Evolutionary conservation across 805 yeast species (phyloP), one percentile per base, ranked within the genome.

Genomic region (Saccharomyces jurei): DNA sequence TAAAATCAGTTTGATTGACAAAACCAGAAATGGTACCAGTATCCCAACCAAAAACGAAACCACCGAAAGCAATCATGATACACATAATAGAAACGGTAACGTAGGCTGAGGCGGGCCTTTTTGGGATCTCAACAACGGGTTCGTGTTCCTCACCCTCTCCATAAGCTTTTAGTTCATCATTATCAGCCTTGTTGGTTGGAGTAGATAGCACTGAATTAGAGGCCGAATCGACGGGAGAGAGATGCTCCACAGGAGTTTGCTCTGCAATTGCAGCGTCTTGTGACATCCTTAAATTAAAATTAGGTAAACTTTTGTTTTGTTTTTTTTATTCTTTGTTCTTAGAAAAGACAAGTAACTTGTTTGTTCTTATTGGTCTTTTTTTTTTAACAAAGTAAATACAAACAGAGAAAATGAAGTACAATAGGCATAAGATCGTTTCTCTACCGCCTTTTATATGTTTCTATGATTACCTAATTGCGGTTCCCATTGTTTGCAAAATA

Each of bases 21-120:
- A 85, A 83, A 57, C 89, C 89, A 21, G 87, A 81, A 66, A 85
- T 83, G 58, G 90, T 84, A 76, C 90, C 90, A 49, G 88, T 83
- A 73, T 84, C 89, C 78, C 84, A 84, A 59, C 89, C 89, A 64
- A 82, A 85, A 46, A 63, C 57, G 83, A 81, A 80, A 50, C 69
- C 69, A 60, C 69, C 69, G 36, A 65, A 65, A n/a, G 68, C 66
- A 51, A 65, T 59, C 65, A 63, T 56, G 26, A 62, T 49, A 66
- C 75, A 72, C 31, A 71, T 58, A 50, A 64, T 54, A 27, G 63
- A 62, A 41, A 71, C 71, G 17, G 68, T 60, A 13, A 68, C 29
- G 58, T 71, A 72, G 6, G 71, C 71, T 14, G 71, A 66, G 9
- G 65, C 64, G 13, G 74, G 70, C 53, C 68, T 71, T 44, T 66